Percentiles rank a stretch among this genome's conserved stretches.
Conservation (phyloP, 768 basidiomycete genomes). For the Phaeotremella skinneri region DNA sequence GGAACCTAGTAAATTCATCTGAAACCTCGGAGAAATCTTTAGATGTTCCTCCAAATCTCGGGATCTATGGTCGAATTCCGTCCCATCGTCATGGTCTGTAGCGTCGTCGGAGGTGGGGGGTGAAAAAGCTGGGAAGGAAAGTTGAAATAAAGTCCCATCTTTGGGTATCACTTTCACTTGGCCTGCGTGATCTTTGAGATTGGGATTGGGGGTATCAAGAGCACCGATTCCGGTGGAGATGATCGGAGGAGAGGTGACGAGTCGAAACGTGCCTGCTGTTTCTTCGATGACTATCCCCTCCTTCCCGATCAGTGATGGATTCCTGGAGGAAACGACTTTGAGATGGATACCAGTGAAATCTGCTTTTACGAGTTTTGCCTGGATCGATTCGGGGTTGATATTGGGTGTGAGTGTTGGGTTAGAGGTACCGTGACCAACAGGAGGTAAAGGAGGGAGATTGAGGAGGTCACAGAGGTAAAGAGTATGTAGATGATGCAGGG, state of each 20-base stretch:
- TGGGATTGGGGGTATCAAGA: background rate
- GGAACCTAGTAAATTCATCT: slow-evolving; percentile 40
- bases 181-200: background rate
- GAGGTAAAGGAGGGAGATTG: slow-evolving; percentile 23
- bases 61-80: background rate
- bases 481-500: slow-evolving; percentile 42
- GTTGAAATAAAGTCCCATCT: slow-evolving; percentile 36
- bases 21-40: slow-evolving; percentile 26
- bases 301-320: slow-evolving; percentile 27
- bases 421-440: background rate
- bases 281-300: slow-evolving; percentile 47
- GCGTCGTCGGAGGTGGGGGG: slow-evolving; percentile 13
- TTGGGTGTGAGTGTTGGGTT: background rate
- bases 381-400: slow-evolving; percentile 27
- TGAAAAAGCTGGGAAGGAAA: slow-evolving; percentile 43
- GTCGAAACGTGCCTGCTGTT: slow-evolving; percentile 43
- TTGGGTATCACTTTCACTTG: slow-evolving; percentile 43
- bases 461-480: slow-evolving; percentile 35
- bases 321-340: slow-evolving; percentile 26
- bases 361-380: slow-evolving; percentile 43
- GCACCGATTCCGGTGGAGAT: too few relatives aligned
- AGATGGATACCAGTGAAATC: slow-evolving; percentile 44
- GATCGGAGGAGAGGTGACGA: slow-evolving; percentile 24
- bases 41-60: slow-evolving; percentile 23
- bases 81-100: slow-evolving; percentile 2